Evolutionary conservation across 768 basidiomycete genomes (phyloP), one percentile per base, ranked within the genome.

Genomic region (Chiua virens): DNA sequence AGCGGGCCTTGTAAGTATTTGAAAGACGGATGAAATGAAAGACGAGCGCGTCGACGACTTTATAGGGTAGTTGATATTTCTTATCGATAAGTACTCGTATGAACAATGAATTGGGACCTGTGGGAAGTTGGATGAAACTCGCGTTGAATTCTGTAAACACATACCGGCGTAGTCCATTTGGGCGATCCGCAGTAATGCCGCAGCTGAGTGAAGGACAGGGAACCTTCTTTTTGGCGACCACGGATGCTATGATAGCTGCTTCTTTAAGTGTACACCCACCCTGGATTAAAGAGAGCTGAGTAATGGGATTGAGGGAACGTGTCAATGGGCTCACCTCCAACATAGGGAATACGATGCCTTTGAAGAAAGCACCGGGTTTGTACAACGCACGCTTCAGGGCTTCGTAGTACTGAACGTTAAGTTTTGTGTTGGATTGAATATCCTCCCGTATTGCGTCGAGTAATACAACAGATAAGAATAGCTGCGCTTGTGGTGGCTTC

Each of bases 11-110:
- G 72, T 92, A 89, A 14, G 85, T 86, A 68, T 97, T 96, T 22
- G 94, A 93, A 38, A 98, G 84, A 22, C 94, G 87, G 62, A 98
- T 93, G 68, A 97, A 99, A 74, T 99, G 97, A 78, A 97, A 96
- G 13, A 98, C 95, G 51, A 99, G 82, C 3, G 92, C 89, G 65
- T 99, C 97, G 47, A 99, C 83, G 25, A 97, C 96, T 73, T 98
- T 96, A 78, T 94, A 99, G 0, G 97, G 97, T 27, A 99, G 75
- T 53, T 97, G 92, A 66, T 95, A 91, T 68, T 99, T 99, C 73
- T 99, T 99, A 75, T 99, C 97, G 44, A 98, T 75, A 27, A 99
- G 76, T 13, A 98, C 89, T 18, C 97, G 92, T 66, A 99, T 95
- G 76, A 99, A 98, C 20, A 99, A 79, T 11, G 94, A 97, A 58